A percentile compares a stretch with the other conserved stretches of the same genome.
Conservation (phyloP, 1,284 basidiomycete genomes). For the Taiwanofungus camphoratus region DNA sequence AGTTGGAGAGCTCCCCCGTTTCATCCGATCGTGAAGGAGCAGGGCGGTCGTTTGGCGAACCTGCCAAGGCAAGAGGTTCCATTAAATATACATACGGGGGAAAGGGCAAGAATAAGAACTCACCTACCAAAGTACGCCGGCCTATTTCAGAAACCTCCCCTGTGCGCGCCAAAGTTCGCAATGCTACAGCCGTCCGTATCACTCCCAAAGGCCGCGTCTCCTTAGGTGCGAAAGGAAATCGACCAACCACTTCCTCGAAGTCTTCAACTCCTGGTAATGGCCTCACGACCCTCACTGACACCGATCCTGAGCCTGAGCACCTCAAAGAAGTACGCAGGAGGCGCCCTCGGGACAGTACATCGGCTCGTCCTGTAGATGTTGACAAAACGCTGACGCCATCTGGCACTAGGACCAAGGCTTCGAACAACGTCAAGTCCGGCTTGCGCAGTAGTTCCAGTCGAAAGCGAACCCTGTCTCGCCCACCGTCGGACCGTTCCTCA, state of each 20-base stretch:
- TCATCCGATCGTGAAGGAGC: constrained; percentile 16
- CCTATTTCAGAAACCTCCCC: neutral
- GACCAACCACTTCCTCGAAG: too few relatives aligned
- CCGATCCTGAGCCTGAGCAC: neutral
- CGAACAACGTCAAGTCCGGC: neutral
- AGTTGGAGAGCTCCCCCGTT: constrained; percentile 23
- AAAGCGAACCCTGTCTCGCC: constrained; percentile 1
- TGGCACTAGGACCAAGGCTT: too few relatives aligned
- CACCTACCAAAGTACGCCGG: constrained; percentile 3
- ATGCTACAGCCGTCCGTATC: neutral
- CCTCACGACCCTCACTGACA: constrained; percentile 1
- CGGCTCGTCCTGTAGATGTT: too few relatives aligned
- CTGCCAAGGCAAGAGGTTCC: constrained; percentile 12
- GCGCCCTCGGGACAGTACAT: too few relatives aligned
- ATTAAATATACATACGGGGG: constrained; percentile 18
- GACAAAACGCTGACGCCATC: too few relatives aligned
- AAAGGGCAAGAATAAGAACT: constrained; percentile 15
- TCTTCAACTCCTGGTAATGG: neutral
- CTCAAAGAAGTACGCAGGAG: too few relatives aligned
- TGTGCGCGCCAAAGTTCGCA: neutral
- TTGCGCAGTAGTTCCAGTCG: neutral
- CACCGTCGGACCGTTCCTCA: neutral
- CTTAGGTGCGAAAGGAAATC: too few relatives aligned
- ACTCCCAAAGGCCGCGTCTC: neutral
- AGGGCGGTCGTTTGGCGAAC: constrained; percentile 19